Base-by-base conservation (phyloP, 164 flowering plant species). In the Warburgia ugandensis region DNA sequence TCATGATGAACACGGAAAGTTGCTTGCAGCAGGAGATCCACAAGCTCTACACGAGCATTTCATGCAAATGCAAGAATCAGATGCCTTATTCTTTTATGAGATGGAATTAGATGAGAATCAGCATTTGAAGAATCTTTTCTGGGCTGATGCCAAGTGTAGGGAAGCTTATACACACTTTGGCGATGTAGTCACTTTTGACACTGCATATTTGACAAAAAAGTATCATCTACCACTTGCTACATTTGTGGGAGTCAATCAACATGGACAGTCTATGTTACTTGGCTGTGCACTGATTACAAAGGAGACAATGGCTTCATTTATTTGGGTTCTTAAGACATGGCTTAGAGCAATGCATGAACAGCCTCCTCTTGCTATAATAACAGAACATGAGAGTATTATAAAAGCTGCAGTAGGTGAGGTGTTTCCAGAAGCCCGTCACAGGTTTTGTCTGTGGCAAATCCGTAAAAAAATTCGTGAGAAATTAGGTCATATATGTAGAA, bases 241-340 rank as follows among this genome's bases (percentile, higher is more conserved):
- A 28, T 57, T 57, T 40, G 28, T 38, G 0, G 61, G 61, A 7
- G 53, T 46, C 11, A 57, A 57, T 36, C 61, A 57, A 23, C 54
- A 57, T 41, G 52, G 48, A 16, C 61, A 57, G 17, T 16, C 54
- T 37, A 54, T 57, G 39, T 57, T 57, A 22, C 48, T 57, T 57
- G 61, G 61, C 23, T 48, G 54, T 48, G 61, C 61, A 25, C 46
- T 57, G 13, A 45, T 57, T 29, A 11, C 33, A 35, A 41, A 48
- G 40, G 36, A 48, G 9, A 38, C 45, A 14, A 22, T 22, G 26
- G 28, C 53, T 5, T 48, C 61, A 4, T 29, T 48, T 40, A n/a
- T 25, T 14, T 57, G 61, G 61, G 20, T 48, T 5, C 49, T 57
- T 27, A 30, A 38, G 16, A 57, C 61, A 21, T 57, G 54, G 54